phyloP scores from a whole-genome alignment of 2,329 filamentous ascomycete species.

The Fusarium ramigenum region DNA sequence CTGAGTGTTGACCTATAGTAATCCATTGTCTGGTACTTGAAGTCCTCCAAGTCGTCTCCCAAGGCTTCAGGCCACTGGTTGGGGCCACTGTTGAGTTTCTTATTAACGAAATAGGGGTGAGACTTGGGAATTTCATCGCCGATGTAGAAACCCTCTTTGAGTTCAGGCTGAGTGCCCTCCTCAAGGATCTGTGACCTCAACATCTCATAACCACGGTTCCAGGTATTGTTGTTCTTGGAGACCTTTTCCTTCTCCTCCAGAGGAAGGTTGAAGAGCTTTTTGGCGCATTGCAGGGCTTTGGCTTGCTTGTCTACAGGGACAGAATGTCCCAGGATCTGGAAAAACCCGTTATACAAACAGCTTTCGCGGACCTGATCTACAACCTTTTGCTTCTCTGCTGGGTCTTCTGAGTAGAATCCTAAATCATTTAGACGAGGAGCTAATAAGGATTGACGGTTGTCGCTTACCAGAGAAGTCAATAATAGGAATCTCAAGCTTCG shows the following conservation, averaged over 20 bases:
- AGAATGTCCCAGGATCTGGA: background rate
- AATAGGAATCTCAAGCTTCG: slow-evolving; percentile 1
- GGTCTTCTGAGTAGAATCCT: slow-evolving; percentile 1
- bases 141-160: slow-evolving; percentile 54
- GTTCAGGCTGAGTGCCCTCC: slow-evolving; percentile 54
- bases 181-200: slow-evolving; percentile 57
- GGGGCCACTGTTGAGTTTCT: slow-evolving; percentile 53
- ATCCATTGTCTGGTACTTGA: slow-evolving; percentile 51
- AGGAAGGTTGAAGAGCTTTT: slow-evolving; percentile 51
- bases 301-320: background rate
- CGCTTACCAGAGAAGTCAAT: background rate
- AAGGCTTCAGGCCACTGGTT: slow-evolving; percentile 56
- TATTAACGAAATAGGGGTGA: slow-evolving; percentile 54
- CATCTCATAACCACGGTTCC: slow-evolving; percentile 61
- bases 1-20: slow-evolving; percentile 53
- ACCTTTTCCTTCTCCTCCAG: slow-evolving; percentile 56
- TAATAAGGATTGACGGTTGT: accelerated
- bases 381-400: background rate
- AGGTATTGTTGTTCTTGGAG: slow-evolving; percentile 49
- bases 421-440: accelerated
- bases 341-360: background rate
- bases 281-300: background rate
- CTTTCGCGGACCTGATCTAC: background rate
- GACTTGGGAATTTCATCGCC: slow-evolving; percentile 52
- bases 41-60: slow-evolving; percentile 48